phyloP scores from a whole-genome alignment of 2,329 filamentous ascomycete species.

The Fulvia fulva region DNA sequence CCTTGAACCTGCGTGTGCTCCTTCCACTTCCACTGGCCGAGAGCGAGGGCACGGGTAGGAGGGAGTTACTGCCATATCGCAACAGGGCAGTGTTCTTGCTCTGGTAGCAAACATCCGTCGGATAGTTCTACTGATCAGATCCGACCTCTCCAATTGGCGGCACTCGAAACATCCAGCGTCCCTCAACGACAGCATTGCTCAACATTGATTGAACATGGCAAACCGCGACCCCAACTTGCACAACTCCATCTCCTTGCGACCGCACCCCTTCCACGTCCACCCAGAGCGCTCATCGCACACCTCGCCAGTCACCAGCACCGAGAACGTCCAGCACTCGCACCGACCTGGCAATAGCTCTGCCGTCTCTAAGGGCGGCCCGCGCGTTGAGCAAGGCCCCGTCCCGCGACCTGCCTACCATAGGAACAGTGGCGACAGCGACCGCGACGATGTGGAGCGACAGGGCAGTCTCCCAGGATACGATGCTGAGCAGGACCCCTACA shows the following conservation, averaged over 20 bases:
- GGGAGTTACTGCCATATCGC: neutral
- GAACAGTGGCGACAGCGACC: constrained; percentile 26
- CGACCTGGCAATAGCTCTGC: constrained; percentile 24
- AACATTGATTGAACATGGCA: constrained; percentile 17
- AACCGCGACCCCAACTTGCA: constrained; percentile 44
- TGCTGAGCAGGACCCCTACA: constrained; percentile 72
- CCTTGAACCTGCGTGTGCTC: neutral
- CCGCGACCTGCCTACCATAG: constrained; percentile 33
- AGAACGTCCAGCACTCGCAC: constrained; percentile 24
- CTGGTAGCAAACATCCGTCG: neutral
- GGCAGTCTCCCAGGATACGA: constrained; percentile 55
- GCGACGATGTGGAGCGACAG: constrained; percentile 43
- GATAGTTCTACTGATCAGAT: neutral
- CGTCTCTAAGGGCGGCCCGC: constrained; percentile 39
- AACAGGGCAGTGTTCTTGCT: neutral
- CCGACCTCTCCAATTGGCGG: neutral
- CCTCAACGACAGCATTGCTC: neutral
- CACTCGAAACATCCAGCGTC: neutral
- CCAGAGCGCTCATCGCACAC: constrained; percentile 25
- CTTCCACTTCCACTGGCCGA: neutral
- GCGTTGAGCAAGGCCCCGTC: constrained; percentile 23
- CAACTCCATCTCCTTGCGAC: constrained; percentile 47
- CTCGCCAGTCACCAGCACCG: constrained; percentile 21
- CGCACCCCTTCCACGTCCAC: constrained; percentile 41
- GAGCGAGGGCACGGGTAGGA: neutral